These are phyloP conservation scores for Plasmodium blacklocki DNA, from an alignment of 169 alveolate species.

Conservation along the genomic window DNA sequence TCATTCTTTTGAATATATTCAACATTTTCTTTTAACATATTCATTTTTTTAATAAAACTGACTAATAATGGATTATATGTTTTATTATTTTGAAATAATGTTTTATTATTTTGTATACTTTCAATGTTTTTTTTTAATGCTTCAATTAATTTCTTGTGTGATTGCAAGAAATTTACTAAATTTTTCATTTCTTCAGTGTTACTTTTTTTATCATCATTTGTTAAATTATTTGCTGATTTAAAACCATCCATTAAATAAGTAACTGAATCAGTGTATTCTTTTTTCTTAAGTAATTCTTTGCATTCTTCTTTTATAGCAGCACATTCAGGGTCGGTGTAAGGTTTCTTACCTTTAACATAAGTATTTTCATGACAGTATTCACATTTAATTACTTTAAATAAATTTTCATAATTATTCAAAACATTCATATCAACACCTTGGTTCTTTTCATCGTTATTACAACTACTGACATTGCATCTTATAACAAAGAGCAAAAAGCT, in stretches of 20 bases:
- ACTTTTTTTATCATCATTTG: neutral
- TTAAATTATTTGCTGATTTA: neutral
- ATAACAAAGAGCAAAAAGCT: slow-evolving; percentile 10
- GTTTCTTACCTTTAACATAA: neutral
- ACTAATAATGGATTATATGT: neutral
- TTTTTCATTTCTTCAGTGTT: slow-evolving; percentile 21
- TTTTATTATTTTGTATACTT: slow-evolving; percentile 1
- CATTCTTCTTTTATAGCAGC: slow-evolving; percentile 27
- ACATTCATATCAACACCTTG: neutral
- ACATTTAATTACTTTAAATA: slow-evolving; percentile 42
- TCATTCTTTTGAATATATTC: neutral
- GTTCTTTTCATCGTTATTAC: neutral
- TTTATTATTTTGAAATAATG: neutral
- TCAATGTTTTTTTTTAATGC: slow-evolving; percentile 15
- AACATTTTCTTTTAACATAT: slow-evolving; percentile 1
- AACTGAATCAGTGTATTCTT: neutral
- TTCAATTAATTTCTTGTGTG: slow-evolving; percentile 8
- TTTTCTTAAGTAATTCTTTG: neutral
- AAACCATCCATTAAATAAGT: slow-evolving; percentile 14
- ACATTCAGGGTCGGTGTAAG: slow-evolving; percentile 7
- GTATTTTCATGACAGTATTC: slow-evolving; percentile 19
- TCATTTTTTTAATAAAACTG: neutral
- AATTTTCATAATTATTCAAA: slow-evolving; percentile 42
- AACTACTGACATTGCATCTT: neutral
- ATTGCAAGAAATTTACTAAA: slow-evolving; percentile 25